phyloP scores from a whole-genome alignment of 352 stramenopile genomes.

The Phytopythium cucurbitacearum region DNA sequence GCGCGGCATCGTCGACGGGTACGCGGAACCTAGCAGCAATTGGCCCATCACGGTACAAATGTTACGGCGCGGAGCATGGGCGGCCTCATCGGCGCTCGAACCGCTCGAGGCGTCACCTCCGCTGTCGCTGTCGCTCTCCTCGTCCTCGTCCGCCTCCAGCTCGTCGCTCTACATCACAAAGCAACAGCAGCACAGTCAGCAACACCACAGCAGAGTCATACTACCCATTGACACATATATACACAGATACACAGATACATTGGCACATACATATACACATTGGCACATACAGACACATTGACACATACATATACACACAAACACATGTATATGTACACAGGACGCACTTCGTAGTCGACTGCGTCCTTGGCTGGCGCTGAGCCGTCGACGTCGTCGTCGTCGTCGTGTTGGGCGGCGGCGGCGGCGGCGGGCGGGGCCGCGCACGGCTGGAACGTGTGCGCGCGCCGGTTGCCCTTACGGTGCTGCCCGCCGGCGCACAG shows the following conservation, averaged over 20 bases:
- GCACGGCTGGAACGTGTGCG: constrained; percentile 74
- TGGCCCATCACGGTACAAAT: constrained; percentile 88
- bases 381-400: constrained; percentile 12
- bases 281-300: no score
- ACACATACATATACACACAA: constrained; percentile 1
- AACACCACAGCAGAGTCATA: neutral
- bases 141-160: constrained; percentile 19
- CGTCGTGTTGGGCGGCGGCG: neutral
- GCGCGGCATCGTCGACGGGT: constrained; percentile 15
- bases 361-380: constrained; percentile 17
- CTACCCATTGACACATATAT: constrained; percentile 1
- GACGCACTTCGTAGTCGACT: constrained; percentile 29
- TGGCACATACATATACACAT: constrained; percentile 1
- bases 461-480: constrained; percentile 74
- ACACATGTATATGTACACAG: neutral
- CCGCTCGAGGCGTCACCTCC: constrained; percentile 21
- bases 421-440: constrained; percentile 14
- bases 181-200: neutral
- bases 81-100: constrained; percentile 22
- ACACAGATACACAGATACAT: neutral
- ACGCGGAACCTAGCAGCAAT: constrained; percentile 76
- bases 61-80: constrained; percentile 50
- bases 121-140: constrained; percentile 39
- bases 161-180: constrained; percentile 28
- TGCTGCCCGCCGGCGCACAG: constrained; percentile 82